Evolutionary conservation across 2,329 filamentous ascomycete genomes (phyloP).

Genomic region (Botrytis aclada): DNA sequence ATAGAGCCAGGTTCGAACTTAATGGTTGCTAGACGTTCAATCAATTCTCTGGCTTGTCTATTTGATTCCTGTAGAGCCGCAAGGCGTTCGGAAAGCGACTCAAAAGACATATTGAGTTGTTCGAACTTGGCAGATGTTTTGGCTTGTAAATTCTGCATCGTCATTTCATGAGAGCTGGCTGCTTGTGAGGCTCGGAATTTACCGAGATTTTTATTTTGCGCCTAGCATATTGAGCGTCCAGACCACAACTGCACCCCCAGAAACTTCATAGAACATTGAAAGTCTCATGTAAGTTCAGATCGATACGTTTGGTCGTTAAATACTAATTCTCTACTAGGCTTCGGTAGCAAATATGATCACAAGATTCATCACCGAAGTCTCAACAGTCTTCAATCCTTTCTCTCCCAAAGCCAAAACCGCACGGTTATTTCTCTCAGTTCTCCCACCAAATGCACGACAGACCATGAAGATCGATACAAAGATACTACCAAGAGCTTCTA

Average conservation of each 20-base stretch:
- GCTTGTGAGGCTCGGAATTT: conserved; percentile 10
- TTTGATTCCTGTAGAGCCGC: conserved; percentile 59
- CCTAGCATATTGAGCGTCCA: not conserved
- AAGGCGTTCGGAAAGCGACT: conserved; percentile 60
- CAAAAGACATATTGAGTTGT: conserved; percentile 51
- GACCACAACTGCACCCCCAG: conserved; percentile 2
- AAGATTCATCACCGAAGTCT: conserved; percentile 80
- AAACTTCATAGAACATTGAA: not conserved
- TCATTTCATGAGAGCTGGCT: conserved; percentile 1
- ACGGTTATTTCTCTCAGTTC: conserved; percentile 79
- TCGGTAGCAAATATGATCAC: conserved; percentile 64
- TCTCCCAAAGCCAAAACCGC: conserved; percentile 74
- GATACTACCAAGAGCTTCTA: conserved; percentile 67
- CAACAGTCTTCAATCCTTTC: conserved; percentile 91
- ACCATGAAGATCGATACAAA: conserved; percentile 76
- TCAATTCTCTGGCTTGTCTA: conserved; percentile 55
- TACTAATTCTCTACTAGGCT: conserved; percentile 1
- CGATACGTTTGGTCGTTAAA: too few species aligned
- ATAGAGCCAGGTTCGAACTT: conserved; percentile 58
- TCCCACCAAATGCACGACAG: conserved; percentile 75
- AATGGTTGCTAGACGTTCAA: conserved; percentile 56
- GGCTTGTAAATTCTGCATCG: not conserved
- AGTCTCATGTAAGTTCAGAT: conserved; percentile 11
- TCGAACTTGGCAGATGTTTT: not conserved
- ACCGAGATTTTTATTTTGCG: conserved; percentile 9